Evolutionary conservation across 495 filamentous ascomycete species (phyloP).

Genomic region (Venustampulla echinocandica): DNA sequence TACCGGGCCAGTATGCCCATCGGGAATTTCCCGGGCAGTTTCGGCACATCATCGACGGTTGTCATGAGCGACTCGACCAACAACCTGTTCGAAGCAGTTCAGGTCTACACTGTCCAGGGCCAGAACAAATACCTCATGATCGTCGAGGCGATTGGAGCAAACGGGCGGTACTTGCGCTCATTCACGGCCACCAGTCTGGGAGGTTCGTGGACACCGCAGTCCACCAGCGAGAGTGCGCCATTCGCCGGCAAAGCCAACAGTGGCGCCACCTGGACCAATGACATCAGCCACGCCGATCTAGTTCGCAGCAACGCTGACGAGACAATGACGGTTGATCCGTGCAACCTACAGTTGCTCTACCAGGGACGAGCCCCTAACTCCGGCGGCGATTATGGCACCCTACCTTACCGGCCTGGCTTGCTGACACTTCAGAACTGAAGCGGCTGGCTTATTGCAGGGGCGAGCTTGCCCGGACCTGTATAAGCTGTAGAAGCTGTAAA

Average conservation of each 20-base stretch:
- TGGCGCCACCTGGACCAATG: slow-evolving; percentile 51
- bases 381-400: slow-evolving; percentile 30
- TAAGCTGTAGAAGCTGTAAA: too few species aligned
- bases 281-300: slow-evolving; percentile 56
- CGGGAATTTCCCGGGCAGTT: slow-evolving; percentile 46
- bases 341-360: slow-evolving; percentile 50
- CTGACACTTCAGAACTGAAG: slow-evolving; percentile 36
- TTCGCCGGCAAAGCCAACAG: slow-evolving; percentile 56
- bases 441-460: too few species aligned
- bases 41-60: slow-evolving; percentile 38
- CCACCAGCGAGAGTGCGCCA: slow-evolving; percentile 39
- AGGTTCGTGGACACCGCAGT: slow-evolving; percentile 45
- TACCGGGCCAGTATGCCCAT: slow-evolving; percentile 52
- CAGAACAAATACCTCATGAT: slow-evolving; percentile 51
- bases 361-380: slow-evolving; percentile 37
- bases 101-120: slow-evolving; percentile 50
- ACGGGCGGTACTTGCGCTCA: slow-evolving; percentile 55
- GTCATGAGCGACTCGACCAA: slow-evolving; percentile 42
- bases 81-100: slow-evolving; percentile 53
- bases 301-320: slow-evolving; percentile 45
- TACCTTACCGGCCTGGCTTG: slow-evolving; percentile 44
- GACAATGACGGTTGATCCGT: slow-evolving; percentile 45
- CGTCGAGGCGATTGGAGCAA: slow-evolving; percentile 47
- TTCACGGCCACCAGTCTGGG: slow-evolving; percentile 45
- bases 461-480: too few species aligned